phyloP scores from a whole-genome alignment of 176 grass and related monocot genomes.

The Microstegium vimineum region DNA sequence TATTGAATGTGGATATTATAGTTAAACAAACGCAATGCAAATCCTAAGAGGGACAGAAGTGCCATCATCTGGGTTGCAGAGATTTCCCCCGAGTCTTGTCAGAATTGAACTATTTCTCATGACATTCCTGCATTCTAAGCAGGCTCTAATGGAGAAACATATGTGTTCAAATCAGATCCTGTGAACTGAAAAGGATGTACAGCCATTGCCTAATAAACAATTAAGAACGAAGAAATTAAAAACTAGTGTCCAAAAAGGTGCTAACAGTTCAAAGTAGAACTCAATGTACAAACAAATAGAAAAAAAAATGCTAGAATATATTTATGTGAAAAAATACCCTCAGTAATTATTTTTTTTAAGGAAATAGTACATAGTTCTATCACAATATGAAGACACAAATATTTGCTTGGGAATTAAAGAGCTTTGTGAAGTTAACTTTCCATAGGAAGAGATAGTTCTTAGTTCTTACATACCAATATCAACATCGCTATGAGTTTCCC shows the following conservation, averaged over 20 bases:
- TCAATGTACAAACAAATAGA: not conserved
- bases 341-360: not conserved
- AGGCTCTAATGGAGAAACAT: not conserved
- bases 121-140: not conserved
- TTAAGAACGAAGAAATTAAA: not conserved
- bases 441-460: constrained; percentile 12
- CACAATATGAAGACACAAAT: not conserved
- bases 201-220: not conserved
- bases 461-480: constrained; percentile 40
- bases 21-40: not conserved
- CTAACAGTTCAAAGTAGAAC: not conserved
- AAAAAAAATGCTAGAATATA: not conserved
- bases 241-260: constrained; percentile 18
- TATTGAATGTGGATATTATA: not conserved
- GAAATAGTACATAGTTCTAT: not conserved
- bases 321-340: not conserved
- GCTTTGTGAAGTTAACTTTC: constrained; percentile 8
- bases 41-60: not conserved
- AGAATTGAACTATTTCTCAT: not conserved
- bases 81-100: not conserved
- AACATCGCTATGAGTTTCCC: constrained; percentile 38
- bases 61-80: not conserved
- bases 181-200: not conserved
- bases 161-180: not conserved
- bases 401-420: not conserved